Evolutionary conservation across 768 basidiomycete genomes (phyloP), one percentile per base, ranked within the genome.

Genomic region (Rhodocollybia butyracea): DNA sequence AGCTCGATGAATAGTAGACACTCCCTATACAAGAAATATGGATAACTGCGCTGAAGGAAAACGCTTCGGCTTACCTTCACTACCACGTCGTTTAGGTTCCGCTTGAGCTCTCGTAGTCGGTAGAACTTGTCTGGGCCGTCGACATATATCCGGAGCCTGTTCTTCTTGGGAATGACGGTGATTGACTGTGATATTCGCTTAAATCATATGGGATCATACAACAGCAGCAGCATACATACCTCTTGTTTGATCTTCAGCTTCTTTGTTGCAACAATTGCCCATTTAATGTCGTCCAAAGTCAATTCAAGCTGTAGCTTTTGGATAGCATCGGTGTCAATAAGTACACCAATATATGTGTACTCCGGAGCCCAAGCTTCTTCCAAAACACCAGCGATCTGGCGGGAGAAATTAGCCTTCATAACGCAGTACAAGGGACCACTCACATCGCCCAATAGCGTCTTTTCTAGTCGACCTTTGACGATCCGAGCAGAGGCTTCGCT

Each of bases 341-440:
- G 93, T 43, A 99, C 83, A 46, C 93, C 92, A 46, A 98, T 86
- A 59, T 94, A 98, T 2, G 92, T 93, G 63, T 93, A 91, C 62
- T 91, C 87, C 6, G 89, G 86, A 17, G 90, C 91, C 94, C 94
- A 98, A 30, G 94, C 92, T 71, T 98, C 96, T 68, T 98, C 97
- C 19, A 99, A 77, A 13, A 96, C 83, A 30, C 91, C 86, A 0
- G 97, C 91, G 63, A 99, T 79, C 94, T 97, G 58, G 13, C 27
- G 53, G 29, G 8, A 52, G 47, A 15, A 21, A 24, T 50, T 26
- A 40, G 32, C 24, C 4, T 54, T 42, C 34, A 39, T 24, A n/a
- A 50, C 34, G 21, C n/a, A 26, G 39, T 21, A 51, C 42, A n/a
- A 42, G 10, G 43, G 57, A 41, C 39, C 10, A 63, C 85, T 62